Evolutionary conservation across 768 basidiomycete genomes (phyloP), one percentile per base, ranked within the genome.

Genomic region (Tulasnella sp.): DNA sequence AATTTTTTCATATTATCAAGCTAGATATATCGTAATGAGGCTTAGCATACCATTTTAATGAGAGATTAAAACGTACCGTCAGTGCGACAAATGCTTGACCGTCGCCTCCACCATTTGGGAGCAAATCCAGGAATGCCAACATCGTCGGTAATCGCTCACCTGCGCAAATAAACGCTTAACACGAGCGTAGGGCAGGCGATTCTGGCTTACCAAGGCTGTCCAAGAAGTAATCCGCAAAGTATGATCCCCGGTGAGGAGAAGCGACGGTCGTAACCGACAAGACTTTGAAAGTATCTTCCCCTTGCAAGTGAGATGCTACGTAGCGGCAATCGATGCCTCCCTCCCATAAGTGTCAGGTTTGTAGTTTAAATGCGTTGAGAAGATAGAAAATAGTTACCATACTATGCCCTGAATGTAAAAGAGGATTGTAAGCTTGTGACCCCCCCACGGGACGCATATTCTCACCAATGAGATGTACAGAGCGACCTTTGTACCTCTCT

Each of bases 311-410:
- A 1, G 96, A 94, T 34, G 96, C 92, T 82, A 98, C 92, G 83
- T 91, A 91, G 71, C 98, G 90, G 82, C 94, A 97, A 85, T 99
- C 98, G 31, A 99, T 88, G 12, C 98, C 98, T 36, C 97, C 97
- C 96, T 91, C 89, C 81, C 27, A 16, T 73, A 27, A 39, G 71
- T 52, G 80, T 82, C 80, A 81, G 77, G 10, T 68, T 34, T 10
- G 36, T 24, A 68, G 62, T 34, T 18, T 14, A 36, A 31, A 16
- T 16, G 14, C 31, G 31, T 68, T 14, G 1, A 62, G 24, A 34
- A 27, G 62, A 68, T 68, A n/a, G 62, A 68, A 31, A 68, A 27
- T 24, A 81, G 85, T 82, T 77, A 94, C 94, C 92, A 92, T 92
- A 81, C 89, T 90, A 83, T 97, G 96, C 14, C 93, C 94, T 89